Conservation (phyloP, 148 eudicot species). For the Heliosperma pusillum region DNA sequence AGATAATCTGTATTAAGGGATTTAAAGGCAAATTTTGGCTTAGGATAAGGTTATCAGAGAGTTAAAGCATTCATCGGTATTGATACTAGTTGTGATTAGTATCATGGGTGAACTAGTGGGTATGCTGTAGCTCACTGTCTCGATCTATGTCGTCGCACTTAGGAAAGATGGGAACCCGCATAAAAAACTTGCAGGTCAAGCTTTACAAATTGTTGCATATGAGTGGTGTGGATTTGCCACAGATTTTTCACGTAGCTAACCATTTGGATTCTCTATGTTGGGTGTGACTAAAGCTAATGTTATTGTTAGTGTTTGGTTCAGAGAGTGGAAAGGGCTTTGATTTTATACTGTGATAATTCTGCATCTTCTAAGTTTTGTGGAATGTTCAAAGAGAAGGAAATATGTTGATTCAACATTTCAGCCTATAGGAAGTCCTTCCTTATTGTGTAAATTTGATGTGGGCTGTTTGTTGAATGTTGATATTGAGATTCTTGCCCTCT, state of each 20-base stretch:
- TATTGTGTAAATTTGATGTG: neutral
- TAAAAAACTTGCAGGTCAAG: neutral
- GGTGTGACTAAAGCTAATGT: neutral
- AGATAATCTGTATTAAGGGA: neutral
- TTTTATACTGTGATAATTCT: neutral
- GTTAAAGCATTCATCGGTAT: neutral
- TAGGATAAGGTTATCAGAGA: neutral
- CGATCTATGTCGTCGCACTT: neutral
- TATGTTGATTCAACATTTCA: neutral
- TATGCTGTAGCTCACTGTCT: neutral
- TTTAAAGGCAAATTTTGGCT: neutral
- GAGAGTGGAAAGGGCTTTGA: neutral
- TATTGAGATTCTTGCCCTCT: neutral
- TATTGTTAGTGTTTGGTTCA: neutral
- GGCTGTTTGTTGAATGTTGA: neutral
- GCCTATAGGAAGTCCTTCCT: neutral
- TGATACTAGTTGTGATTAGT: neutral
- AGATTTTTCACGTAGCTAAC: neutral
- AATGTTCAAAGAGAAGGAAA: neutral
- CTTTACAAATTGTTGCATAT: neutral
- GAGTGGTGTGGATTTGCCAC: neutral
- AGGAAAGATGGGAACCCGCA: neutral
- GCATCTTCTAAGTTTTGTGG: neutral
- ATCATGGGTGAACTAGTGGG: neutral
- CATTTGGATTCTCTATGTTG: neutral